These are phyloP conservation scores for Sphagnum fallax DNA, from an alignment of 228 moss, liverwort and hornwort genomes.

Conservation along the genomic window DNA sequence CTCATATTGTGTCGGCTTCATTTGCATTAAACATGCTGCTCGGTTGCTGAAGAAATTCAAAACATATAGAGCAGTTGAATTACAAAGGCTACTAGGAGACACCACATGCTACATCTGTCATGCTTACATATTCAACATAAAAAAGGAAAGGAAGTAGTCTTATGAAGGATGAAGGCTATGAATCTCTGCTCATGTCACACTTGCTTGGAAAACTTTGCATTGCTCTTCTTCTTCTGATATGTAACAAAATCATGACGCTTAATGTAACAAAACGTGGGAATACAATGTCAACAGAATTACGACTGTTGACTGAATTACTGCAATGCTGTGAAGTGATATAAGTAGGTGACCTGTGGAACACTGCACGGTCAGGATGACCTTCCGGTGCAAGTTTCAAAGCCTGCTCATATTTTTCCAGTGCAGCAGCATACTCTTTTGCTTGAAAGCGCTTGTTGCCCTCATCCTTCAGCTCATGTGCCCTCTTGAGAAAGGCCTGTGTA, in stretches of 20 bases:
- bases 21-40: conserved; percentile 46
- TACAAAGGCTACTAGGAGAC: too few species aligned
- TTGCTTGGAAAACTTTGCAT: too few species aligned
- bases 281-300: too few species aligned
- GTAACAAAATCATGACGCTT: too few species aligned
- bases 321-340: neutral
- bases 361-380: conserved; percentile 43
- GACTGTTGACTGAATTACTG: neutral
- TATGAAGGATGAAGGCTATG: too few species aligned
- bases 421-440: conserved; percentile 33
- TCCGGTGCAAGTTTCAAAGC: conserved; percentile 40
- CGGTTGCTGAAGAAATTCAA: conserved; percentile 27
- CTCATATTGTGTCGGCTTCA: conserved; percentile 38
- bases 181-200: too few species aligned
- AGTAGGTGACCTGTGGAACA: conserved; percentile 36
- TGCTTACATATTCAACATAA: too few species aligned
- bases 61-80: neutral
- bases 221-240: too few species aligned
- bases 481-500: conserved; percentile 30
- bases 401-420: conserved; percentile 36
- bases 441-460: conserved; percentile 50
- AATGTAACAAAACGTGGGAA: too few species aligned
- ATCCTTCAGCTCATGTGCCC: conserved; percentile 51
- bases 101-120: too few species aligned
- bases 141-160: too few species aligned